phyloP scores from a whole-genome alignment of 1,284 basidiomycete genomes.

The Amylostereum areolatum region DNA sequence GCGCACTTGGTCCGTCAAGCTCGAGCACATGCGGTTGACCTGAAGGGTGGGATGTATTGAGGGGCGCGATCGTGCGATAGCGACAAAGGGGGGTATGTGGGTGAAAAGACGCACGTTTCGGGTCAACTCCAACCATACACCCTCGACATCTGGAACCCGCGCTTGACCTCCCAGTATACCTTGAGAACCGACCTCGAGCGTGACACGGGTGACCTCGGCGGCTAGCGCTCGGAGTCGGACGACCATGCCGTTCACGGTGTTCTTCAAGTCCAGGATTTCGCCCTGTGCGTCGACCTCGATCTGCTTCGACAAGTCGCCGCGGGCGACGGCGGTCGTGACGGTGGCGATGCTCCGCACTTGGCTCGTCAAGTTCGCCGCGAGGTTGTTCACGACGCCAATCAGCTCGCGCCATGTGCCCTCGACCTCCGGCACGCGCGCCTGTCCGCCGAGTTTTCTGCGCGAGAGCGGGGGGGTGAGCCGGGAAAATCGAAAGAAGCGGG shows the following conservation, averaged over 20 bases:
- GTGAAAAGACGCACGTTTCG: constrained; percentile 56
- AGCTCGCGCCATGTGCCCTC: constrained; percentile 94
- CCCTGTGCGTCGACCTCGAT: constrained; percentile 96
- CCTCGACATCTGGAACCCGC: constrained; percentile 89
- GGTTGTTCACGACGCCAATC: constrained; percentile 85
- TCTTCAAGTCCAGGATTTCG: constrained; percentile 96
- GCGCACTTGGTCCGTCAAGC: constrained; percentile 91
- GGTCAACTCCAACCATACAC: constrained; percentile 91
- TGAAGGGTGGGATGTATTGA: constrained; percentile 21
- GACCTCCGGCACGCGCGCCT: constrained; percentile 88
- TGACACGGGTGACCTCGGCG: constrained; percentile 94
- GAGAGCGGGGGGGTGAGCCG: constrained; percentile 5
- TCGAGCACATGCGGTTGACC: constrained; percentile 92
- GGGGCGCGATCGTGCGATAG: background rate
- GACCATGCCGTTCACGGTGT: constrained; percentile 98
- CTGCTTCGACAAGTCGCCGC: constrained; percentile 92
- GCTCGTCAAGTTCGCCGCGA: constrained; percentile 91
- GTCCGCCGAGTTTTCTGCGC: constrained; percentile 79
- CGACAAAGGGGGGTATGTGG: constrained; percentile 8
- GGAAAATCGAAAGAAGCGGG: constrained; percentile 10
- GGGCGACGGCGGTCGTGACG: constrained; percentile 97
- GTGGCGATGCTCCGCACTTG: constrained; percentile 94
- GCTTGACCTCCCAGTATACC: constrained; percentile 92
- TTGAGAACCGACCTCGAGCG: constrained; percentile 86
- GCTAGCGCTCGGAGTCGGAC: constrained; percentile 85